phyloP scores from a whole-genome alignment of 2,329 filamentous ascomycete genomes.

The Phaeosphaeriaceae sp. region DNA sequence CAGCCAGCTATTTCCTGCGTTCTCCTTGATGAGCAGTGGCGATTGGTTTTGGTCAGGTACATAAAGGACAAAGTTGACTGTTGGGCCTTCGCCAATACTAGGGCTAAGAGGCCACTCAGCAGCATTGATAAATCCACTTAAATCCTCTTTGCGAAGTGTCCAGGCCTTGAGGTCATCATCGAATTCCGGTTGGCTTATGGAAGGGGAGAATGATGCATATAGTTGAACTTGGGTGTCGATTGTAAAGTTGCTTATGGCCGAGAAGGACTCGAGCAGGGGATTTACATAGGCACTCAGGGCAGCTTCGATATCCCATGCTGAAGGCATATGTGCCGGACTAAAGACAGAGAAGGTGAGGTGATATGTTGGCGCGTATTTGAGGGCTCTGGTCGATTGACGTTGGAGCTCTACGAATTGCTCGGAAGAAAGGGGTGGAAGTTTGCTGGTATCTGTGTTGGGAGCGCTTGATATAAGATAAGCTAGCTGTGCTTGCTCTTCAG shows the following conservation, averaged over 20 bases:
- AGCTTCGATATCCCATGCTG: constrained; percentile 87
- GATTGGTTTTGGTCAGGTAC: constrained; percentile 73
- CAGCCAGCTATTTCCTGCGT: constrained; percentile 78
- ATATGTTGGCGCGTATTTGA: constrained; percentile 93
- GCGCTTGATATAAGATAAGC: constrained; percentile 51
- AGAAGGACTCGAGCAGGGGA: constrained; percentile 79
- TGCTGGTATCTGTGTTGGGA: constrained; percentile 50
- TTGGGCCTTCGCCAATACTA: constrained; percentile 90
- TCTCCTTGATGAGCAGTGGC: constrained; percentile 66
- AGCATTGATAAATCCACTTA: constrained; percentile 95
- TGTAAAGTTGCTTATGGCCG: constrained; percentile 90
- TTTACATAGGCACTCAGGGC: constrained; percentile 81
- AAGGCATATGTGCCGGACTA: constrained; percentile 77
- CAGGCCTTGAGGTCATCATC: constrained; percentile 63
- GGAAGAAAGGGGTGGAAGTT: constrained; percentile 60
- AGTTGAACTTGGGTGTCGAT: constrained; percentile 96
- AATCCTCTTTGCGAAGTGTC: constrained; percentile 79
- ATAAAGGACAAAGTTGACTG: constrained; percentile 94
- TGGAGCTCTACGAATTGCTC: constrained; percentile 60
- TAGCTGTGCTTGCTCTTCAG: constrained; percentile 87
- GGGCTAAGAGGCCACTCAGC: constrained; percentile 97
- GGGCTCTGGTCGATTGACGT: constrained; percentile 76
- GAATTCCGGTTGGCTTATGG: constrained; percentile 63
- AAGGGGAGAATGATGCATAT: constrained; percentile 75
- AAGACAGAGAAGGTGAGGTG: constrained; percentile 97